Conservation (phyloP, 148 eudicot genomes). For the Agrostemma githago region DNA sequence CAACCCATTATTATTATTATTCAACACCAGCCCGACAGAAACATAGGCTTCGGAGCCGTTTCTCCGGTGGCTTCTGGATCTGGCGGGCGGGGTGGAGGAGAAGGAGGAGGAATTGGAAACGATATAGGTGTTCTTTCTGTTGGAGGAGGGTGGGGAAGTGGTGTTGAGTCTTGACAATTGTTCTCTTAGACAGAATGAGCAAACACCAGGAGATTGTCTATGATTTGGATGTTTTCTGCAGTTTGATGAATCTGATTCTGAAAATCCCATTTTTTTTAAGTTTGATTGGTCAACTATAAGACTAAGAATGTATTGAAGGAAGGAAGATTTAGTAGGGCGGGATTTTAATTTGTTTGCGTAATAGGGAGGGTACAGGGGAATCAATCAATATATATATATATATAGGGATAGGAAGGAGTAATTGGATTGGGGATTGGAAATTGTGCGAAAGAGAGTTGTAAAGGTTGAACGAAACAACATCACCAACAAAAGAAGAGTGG, state of each 20-base stretch:
- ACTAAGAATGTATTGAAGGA: background rate
- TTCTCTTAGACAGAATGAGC: constrained; percentile 35
- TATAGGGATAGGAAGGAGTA: too few relatives aligned
- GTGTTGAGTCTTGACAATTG: constrained; percentile 21
- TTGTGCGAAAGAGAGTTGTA: background rate
- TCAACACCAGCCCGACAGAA: constrained; percentile 29
- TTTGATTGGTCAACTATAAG: background rate
- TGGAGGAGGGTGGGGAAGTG: constrained; percentile 9
- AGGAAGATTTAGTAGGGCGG: background rate
- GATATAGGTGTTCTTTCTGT: background rate
- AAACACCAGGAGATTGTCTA: constrained; percentile 37
- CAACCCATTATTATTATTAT: constrained; percentile 22
- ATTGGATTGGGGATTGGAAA: background rate
- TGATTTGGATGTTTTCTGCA: constrained; percentile 32
- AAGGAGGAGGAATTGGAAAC: constrained; percentile 23
- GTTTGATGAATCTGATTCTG: constrained; percentile 30
- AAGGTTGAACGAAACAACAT: background rate
- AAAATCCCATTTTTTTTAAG: constrained; percentile 19
- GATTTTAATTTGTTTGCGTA: background rate
- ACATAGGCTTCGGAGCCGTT: constrained; percentile 34
- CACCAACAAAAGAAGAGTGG: background rate
- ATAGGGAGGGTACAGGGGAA: background rate
- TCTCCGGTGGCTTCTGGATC: constrained; percentile 20
- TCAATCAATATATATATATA: too few relatives aligned
- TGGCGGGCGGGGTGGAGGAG: constrained; percentile 23